phyloP scores from a whole-genome alignment of 2,329 filamentous ascomycete species.

The Cephalotrichum gorgonifer region DNA sequence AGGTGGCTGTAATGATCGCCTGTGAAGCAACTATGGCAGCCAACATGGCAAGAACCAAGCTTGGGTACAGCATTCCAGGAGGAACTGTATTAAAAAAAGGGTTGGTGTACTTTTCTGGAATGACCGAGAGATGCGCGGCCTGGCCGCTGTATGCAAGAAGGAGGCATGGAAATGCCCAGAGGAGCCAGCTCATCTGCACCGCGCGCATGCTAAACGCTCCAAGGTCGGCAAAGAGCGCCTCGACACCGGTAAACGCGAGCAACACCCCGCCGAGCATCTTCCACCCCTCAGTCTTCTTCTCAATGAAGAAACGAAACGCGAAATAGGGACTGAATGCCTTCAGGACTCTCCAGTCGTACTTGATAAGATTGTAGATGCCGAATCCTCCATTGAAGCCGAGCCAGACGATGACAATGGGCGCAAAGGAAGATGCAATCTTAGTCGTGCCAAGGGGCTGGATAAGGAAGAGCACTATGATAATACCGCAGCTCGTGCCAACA shows the following conservation, averaged over 20 bases:
- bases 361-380: conserved; percentile 52
- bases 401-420: conserved; percentile 59
- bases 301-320: conserved; percentile 49
- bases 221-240: conserved; percentile 68
- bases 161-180: conserved; percentile 56
- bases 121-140: conserved; percentile 35
- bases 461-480: conserved; percentile 51
- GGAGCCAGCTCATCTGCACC: conserved; percentile 64
- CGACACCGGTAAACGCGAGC: conserved; percentile 68
- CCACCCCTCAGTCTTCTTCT: conserved; percentile 52
- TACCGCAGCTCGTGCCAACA: conserved; percentile 53
- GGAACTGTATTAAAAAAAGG: conserved; percentile 66
- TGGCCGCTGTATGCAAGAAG: conserved; percentile 61
- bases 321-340: conserved; percentile 49
- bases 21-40: conserved; percentile 69
- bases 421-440: conserved; percentile 49
- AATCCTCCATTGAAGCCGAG: conserved; percentile 51
- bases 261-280: conserved; percentile 59
- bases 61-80: conserved; percentile 56
- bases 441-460: conserved; percentile 56
- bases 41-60: conserved; percentile 56
- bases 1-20: conserved; percentile 67
- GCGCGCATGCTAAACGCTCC: conserved; percentile 63
- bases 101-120: conserved; percentile 46
- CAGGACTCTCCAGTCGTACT: conserved; percentile 41